phyloP scores from a whole-genome alignment of 352 stramenopile species.

The Lagenidium giganteum region DNA sequence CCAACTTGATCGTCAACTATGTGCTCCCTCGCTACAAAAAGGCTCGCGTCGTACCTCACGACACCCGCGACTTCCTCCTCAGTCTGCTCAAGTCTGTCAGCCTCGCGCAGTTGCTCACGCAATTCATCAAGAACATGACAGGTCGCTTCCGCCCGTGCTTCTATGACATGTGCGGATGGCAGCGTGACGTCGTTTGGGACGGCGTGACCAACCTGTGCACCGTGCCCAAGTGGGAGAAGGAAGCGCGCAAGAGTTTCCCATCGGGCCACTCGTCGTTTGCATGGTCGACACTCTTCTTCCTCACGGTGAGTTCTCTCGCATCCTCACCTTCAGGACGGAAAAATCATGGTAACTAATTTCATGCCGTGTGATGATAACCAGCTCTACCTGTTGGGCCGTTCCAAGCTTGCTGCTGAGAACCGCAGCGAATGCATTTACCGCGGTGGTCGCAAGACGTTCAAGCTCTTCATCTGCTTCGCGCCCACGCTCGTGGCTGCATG shows the following conservation, averaged over 20 bases:
- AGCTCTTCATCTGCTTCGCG: conserved; percentile 63
- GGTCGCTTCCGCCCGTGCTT: conserved; percentile 71
- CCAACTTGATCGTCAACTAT: conserved; percentile 57
- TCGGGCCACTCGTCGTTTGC: conserved; percentile 73
- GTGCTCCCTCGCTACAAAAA: conserved; percentile 39
- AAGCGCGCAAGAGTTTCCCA: conserved; percentile 67
- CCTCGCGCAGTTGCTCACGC: conserved; percentile 49
- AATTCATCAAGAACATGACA: conserved; percentile 67
- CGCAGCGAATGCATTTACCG: conserved; percentile 39
- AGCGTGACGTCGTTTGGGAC: conserved; percentile 62
- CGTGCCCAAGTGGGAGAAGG: conserved; percentile 34
- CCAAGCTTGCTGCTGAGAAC: conserved; percentile 46
- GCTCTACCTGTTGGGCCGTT: conserved; percentile 70
- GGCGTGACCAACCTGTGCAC: conserved; percentile 56
- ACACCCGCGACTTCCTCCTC: conserved; percentile 70
- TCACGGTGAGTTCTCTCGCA: conserved; percentile 44
- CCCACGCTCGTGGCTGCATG: conserved; percentile 59
- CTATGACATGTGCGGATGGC: conserved; percentile 74
- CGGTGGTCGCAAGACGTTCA: conserved; percentile 49
- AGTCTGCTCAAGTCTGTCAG: conserved; percentile 46
- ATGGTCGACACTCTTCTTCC: conserved; percentile 65
- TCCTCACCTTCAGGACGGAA: background rate
- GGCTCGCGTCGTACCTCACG: conserved; percentile 47
- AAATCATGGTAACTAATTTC: background rate
- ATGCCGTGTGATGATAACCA: conserved; percentile 14